Percentiles rank a stretch among this genome's conserved stretches.
These are phyloP conservation scores for Dimargaris cristalligena DNA, from an alignment of 192 early-diverging fungal species.

Conservation along the genomic window DNA sequence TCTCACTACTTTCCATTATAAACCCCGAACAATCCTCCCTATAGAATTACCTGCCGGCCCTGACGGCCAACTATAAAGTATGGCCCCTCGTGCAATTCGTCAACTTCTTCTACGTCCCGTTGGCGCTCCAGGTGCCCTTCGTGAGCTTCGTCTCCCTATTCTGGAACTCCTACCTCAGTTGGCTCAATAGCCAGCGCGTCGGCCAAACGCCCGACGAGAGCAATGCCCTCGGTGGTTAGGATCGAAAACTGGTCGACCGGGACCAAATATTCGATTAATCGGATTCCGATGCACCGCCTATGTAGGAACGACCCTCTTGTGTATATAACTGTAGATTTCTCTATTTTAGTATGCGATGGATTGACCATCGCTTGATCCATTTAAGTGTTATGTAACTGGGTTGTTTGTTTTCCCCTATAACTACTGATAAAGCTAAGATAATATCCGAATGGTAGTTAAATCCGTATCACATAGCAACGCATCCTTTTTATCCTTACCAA, in stretches of 20 bases:
- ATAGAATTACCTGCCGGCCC: slow-evolving; percentile 35
- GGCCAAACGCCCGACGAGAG: not conserved
- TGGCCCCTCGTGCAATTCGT: slow-evolving; percentile 59
- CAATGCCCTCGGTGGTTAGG: not conserved
- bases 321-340: too few species aligned
- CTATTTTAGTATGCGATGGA: too few species aligned
- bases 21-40: slow-evolving; percentile 1
- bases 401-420: too few species aligned
- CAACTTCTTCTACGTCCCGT: slow-evolving; percentile 54
- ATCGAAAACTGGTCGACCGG: not conserved
- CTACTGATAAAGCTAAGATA: too few species aligned
- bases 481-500: too few species aligned
- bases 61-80: slow-evolving; percentile 50
- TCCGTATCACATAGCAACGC: too few species aligned
- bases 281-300: too few species aligned
- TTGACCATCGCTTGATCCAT: too few species aligned
- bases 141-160: slow-evolving; percentile 51
- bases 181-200: slow-evolving; percentile 29
- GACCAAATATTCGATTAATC: too few species aligned
- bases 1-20: not conserved
- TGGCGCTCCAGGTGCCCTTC: slow-evolving; percentile 48
- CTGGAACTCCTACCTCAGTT: slow-evolving; percentile 60
- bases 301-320: too few species aligned
- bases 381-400: too few species aligned
- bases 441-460: too few species aligned